These are phyloP conservation scores for Viola pubescens DNA, from an alignment of 441 rosid genomes.

Conservation along the genomic window DNA sequence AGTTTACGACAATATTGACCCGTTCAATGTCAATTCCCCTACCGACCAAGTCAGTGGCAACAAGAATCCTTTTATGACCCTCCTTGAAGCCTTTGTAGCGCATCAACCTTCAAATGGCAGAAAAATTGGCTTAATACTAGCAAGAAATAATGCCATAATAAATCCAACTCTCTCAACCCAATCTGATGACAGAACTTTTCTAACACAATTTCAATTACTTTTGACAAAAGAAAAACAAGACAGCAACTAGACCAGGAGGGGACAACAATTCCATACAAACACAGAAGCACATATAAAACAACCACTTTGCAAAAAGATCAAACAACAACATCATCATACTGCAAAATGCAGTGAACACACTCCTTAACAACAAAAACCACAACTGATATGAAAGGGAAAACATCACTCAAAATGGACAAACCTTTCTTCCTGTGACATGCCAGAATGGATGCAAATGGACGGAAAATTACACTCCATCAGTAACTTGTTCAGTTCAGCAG, in stretches of 20 bases:
- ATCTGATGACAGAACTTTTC: no score
- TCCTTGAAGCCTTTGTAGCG: slow-evolving; percentile 97
- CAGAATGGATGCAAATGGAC: slow-evolving; percentile 95
- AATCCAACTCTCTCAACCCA: no score
- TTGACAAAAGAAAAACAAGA: no score
- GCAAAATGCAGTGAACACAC: no score
- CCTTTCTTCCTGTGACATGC: slow-evolving; percentile 99
- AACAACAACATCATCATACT: no score
- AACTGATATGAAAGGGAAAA: neutral
- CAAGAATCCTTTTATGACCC: slow-evolving; percentile 95
- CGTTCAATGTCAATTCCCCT: slow-evolving; percentile 97
- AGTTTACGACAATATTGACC: slow-evolving; percentile 92
- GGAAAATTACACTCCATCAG: slow-evolving; percentile 96
- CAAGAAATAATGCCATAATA: no score
- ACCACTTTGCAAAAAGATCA: no score
- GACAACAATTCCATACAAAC: no score
- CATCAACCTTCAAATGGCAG: slow-evolving; percentile 49
- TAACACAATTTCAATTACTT: no score
- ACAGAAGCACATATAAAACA: no score
- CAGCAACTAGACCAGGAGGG: no score
- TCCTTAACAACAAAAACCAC: no score
- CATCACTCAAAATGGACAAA: slow-evolving; percentile 7
- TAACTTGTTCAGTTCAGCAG: slow-evolving; percentile 87
- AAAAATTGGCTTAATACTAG: neutral
- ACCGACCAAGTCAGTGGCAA: slow-evolving; percentile 93